Evolutionary conservation across 2,329 filamentous ascomycete genomes (phyloP), one percentile per base, ranked within the genome.

Genomic region (Tolypocladium ophioglossoides): DNA sequence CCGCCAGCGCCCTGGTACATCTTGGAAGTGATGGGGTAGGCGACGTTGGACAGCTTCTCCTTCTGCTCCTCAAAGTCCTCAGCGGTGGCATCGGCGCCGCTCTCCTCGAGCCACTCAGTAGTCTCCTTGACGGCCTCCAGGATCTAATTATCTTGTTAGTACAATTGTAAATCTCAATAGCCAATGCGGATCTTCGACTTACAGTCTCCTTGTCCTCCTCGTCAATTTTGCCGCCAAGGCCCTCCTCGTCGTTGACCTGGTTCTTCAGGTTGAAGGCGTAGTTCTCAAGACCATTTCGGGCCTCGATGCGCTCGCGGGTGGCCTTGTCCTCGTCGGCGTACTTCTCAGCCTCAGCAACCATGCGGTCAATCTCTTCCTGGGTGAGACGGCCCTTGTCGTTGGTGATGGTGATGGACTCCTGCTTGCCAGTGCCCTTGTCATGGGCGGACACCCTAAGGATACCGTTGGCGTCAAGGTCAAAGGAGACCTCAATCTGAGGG

Each of bases 1-100:
- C 50, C 82, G 62, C 78, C 81, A 59, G 79, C 83, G 62, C 80
- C 78, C 64, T 78, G 73, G 80, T 96, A 96, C 68, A 96, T 82
- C 85, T 99, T 99, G 79, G 89, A 95, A 66, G 94, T 99, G 77
- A 99, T 99, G 63, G 94, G 94, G 79, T 97, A 96, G 53, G 94
- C 94, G 61, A 96, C 89, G 73, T 88, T 87, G 66, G 89, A 95
- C 63, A 99, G 83, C 83, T 96, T 96, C 87, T 99, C 92, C 82
- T 95, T 96, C 81, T 97, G 92, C 84, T 99, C 94, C 75, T 96
- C 91, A 66, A 97, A 96, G 79, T 97, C 94, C 78, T 96, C 92
- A 56, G 90, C 80, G 63, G 79, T 83, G 60, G 94, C 94, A 52
- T 87, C 86, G 62, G 86, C 84, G 62, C 83, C 89, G 76, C 96